A percentile compares a stretch with the other conserved stretches of the same genome.
phyloP scores from a whole-genome alignment of 1,284 basidiomycete genomes.

The Ceratobasidium sp. region DNA sequence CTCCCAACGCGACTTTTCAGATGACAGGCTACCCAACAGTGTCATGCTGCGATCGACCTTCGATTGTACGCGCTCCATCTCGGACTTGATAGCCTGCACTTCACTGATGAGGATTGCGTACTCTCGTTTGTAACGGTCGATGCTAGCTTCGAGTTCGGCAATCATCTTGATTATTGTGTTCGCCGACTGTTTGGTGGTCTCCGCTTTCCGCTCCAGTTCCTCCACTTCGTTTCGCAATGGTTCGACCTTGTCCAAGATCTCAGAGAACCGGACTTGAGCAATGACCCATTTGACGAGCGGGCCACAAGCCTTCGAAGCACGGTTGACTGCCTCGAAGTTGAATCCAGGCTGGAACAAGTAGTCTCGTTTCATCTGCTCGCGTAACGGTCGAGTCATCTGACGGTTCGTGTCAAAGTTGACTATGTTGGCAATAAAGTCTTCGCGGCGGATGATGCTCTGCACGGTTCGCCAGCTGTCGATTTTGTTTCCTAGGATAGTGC shows the following conservation, averaged over 20 bases:
- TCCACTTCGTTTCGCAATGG: conserved; percentile 96
- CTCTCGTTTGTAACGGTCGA: conserved; percentile 95
- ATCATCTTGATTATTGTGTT: conserved; percentile 92
- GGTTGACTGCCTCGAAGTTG: conserved; percentile 96
- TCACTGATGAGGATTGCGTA: conserved; percentile 98
- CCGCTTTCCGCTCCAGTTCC: conserved; percentile 90
- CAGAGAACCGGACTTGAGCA: conserved; percentile 96
- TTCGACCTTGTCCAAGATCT: conserved; percentile 97
- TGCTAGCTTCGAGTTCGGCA: conserved; percentile 91
- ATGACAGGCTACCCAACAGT: conserved; percentile 92
- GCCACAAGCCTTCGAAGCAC: conserved; percentile 96
- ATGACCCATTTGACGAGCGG: conserved; percentile 99
- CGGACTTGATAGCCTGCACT: conserved; percentile 95
- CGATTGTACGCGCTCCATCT: conserved; percentile 98
- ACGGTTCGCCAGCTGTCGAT: conserved; percentile 98
- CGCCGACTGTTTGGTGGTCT: conserved; percentile 93
- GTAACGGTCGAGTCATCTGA: conserved; percentile 89
- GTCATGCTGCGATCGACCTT: conserved; percentile 98
- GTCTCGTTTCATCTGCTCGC: conserved; percentile 93
- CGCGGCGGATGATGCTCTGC: conserved; percentile 94
- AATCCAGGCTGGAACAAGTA: conserved; percentile 92
- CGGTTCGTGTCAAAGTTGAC: conserved; percentile 95
- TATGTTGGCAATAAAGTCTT: conserved; percentile 97
- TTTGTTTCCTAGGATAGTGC: conserved; percentile 96
- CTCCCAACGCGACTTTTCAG: conserved; percentile 96